Conservation (phyloP, 1,284 basidiomycete species). For the Gymnopus androsaceus region DNA sequence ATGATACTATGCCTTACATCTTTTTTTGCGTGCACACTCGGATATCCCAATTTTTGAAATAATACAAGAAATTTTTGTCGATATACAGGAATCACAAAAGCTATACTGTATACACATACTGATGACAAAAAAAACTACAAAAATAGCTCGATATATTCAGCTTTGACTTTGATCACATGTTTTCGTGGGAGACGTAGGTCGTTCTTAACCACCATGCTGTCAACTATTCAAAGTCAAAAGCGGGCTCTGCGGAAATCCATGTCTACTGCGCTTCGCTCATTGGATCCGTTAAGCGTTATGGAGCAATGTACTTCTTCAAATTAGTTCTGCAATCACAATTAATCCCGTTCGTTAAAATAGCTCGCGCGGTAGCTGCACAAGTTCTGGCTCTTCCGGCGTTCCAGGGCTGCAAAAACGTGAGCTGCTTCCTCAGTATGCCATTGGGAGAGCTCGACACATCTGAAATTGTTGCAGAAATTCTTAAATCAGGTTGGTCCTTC, state of each 20-base stretch:
- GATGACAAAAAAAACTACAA: too few relatives aligned
- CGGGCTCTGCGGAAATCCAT: constrained; percentile 53
- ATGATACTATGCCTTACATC: too few relatives aligned
- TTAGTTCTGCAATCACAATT: constrained; percentile 13
- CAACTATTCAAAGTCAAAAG: constrained; percentile 47
- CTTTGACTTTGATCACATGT: neutral
- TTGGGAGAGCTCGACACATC: constrained; percentile 66
- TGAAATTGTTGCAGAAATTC: constrained; percentile 46
- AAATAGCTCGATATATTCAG: neutral
- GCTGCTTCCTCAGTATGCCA: constrained; percentile 82
- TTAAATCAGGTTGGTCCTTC: constrained; percentile 45
- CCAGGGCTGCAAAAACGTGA: constrained; percentile 48
- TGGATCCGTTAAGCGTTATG: constrained; percentile 47
- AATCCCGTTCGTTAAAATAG: constrained; percentile 36
- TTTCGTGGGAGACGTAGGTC: neutral
- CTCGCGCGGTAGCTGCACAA: constrained; percentile 49
- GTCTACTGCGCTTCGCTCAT: constrained; percentile 40
- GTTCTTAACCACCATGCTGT: neutral
- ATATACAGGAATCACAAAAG: too few relatives aligned
- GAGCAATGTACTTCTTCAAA: constrained; percentile 53
- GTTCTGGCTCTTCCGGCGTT: constrained; percentile 56
- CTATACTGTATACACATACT: too few relatives aligned
- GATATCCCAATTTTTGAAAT: too few relatives aligned
- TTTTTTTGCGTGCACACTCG: too few relatives aligned
- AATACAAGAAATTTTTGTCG: too few relatives aligned